A percentile compares a stretch with the other conserved stretches of the same genome.
Conservation (phyloP, 1,284 basidiomycete genomes). For the Trametes pubescens region DNA sequence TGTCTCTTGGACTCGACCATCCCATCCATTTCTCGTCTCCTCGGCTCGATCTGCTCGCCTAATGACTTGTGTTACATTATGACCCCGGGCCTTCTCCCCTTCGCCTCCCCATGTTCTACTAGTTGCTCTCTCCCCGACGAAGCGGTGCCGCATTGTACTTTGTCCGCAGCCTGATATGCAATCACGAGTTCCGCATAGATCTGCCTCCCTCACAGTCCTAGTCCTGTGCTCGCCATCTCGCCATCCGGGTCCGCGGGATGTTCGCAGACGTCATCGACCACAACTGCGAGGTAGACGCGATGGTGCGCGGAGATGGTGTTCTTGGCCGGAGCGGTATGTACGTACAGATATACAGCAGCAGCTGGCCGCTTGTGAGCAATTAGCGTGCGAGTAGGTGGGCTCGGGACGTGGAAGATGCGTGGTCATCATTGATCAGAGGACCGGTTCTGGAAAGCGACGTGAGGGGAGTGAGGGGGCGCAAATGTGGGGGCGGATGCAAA, state of each 20-base stretch:
- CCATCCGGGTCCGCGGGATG: no score
- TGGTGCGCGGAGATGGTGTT: neutral
- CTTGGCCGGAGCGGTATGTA: constrained; percentile 27
- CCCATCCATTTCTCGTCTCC: constrained; percentile 20
- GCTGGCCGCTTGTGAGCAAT: constrained; percentile 32
- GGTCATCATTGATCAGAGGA: constrained; percentile 12
- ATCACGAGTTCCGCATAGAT: constrained; percentile 28
- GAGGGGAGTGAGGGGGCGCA: constrained; percentile 2
- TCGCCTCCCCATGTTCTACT: constrained; percentile 35
- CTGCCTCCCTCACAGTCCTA: neutral
- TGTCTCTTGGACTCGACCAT: constrained; percentile 11
- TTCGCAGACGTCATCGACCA: no score
- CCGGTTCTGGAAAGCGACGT: constrained; percentile 5
- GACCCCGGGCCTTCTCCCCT: constrained; percentile 22
- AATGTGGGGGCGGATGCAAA: constrained; percentile 11
- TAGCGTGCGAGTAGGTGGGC: constrained; percentile 31
- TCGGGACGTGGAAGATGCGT: constrained; percentile 28
- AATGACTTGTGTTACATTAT: constrained; percentile 40
- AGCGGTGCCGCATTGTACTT: constrained; percentile 36
- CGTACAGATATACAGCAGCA: constrained; percentile 35
- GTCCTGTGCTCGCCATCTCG: no score
- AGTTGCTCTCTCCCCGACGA: constrained; percentile 35
- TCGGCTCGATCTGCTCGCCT: constrained; percentile 25
- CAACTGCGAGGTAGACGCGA: no score
- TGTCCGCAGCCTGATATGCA: constrained; percentile 33